phyloP scores from a whole-genome alignment of 2,329 filamentous ascomycete genomes.

The Penicillium concentricum region DNA sequence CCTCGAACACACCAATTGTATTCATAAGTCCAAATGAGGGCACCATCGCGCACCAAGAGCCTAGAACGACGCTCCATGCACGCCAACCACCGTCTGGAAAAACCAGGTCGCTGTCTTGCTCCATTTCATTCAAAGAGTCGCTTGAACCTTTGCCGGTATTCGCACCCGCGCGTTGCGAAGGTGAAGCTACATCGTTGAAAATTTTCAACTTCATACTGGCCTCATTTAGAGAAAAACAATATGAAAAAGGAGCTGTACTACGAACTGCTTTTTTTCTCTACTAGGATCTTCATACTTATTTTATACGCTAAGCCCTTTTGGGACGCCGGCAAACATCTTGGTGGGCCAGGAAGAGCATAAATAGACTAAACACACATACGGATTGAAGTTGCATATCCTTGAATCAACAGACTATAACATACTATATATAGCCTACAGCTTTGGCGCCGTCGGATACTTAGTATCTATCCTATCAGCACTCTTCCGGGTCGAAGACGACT shows the following conservation, averaged over 20 bases:
- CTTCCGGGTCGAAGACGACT: neutral
- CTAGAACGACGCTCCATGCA: conserved; percentile 42
- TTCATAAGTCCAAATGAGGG: conserved; percentile 38
- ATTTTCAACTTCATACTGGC: neutral
- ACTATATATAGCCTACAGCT: neutral
- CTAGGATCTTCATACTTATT: neutral
- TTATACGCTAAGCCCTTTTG: neutral
- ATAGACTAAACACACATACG: too few relatives aligned
- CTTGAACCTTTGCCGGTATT: neutral
- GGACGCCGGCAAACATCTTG: neutral
- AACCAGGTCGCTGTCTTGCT: neutral
- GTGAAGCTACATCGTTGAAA: neutral
- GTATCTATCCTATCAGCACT: neutral
- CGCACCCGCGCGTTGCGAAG: neutral
- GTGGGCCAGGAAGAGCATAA: too few relatives aligned
- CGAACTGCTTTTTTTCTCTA: neutral
- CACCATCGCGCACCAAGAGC: conserved; percentile 36
- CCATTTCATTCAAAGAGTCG: neutral
- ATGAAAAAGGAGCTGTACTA: neutral
- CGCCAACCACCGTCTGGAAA: conserved; percentile 38
- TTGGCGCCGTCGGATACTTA: neutral
- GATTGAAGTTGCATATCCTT: neutral
- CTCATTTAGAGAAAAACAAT: neutral
- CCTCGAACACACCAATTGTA: conserved; percentile 32
- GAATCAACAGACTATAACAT: neutral